phyloP scores from a whole-genome alignment of 2,329 filamentous ascomycete genomes.

The Colletotrichum sp. region DNA sequence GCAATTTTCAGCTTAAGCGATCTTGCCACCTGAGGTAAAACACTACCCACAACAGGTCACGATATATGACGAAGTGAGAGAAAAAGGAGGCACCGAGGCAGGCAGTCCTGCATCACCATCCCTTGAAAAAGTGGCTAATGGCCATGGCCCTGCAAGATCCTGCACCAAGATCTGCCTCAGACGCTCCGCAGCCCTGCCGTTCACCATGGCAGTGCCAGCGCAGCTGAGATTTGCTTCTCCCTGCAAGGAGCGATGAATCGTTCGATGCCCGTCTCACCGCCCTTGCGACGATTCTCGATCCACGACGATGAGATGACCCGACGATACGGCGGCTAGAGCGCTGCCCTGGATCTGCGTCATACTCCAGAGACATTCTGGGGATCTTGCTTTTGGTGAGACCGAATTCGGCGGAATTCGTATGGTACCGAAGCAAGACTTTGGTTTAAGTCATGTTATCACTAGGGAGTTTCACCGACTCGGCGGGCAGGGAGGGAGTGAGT shows the following conservation, averaged over 20 bases:
- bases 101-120: neutral
- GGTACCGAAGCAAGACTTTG: neutral
- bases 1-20: neutral
- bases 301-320: neutral
- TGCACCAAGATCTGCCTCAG: constrained; percentile 10
- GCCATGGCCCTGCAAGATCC: constrained; percentile 7
- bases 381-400: neutral
- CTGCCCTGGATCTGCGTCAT: neutral
- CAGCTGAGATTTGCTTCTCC: neutral
- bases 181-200: neutral
- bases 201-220: neutral
- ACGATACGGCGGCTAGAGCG: neutral
- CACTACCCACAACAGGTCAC: neutral
- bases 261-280: neutral
- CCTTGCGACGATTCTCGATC: neutral
- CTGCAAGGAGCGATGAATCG: neutral
- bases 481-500: neutral
- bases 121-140: neutral
- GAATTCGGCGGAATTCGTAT: neutral
- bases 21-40: neutral
- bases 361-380: neutral
- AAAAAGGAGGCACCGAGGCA: neutral
- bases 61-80: neutral
- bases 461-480: neutral
- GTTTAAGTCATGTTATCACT: neutral